Base-by-base conservation (phyloP, 306 rosid species). In the Boehmeria nivea region DNA sequence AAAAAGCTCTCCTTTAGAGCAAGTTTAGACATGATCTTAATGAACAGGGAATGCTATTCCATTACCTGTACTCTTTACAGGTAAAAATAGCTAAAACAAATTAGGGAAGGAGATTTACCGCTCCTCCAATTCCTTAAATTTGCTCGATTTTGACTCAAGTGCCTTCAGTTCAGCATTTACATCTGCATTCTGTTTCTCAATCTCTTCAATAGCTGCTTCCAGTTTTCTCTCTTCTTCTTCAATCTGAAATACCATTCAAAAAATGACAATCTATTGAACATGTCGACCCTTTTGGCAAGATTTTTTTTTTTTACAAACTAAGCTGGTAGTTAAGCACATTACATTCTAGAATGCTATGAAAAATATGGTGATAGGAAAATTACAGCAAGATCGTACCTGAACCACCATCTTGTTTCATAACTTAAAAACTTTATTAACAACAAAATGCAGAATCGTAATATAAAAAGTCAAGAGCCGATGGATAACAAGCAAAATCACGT, bases 151-250 rank as follows among this genome's bases (percentile, higher is more conserved):
- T 48, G 67, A 70, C 59, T 91, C 96, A 56, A 91, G 85, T 61
- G 85, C 96, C 69, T 48, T 83, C 58, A 83, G 83, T 62, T 87
- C 89, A 71, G 89, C 60, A 82, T 73, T 91, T 49, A 87, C 94
- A 75, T 83, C 89, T 15, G 83, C 64, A 27, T 79, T 81, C 62
- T 85, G 93, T 77, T 74, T 75, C 76, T 87, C 89, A 11, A 82
- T 65, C 74, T 82, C 99, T 68, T 85, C 79, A 70, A 85, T 87
- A 66, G 93, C 86, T 1, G 86, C 96, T 76, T 84, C 87, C 67
- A 91, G 96, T 74, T 81, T 85, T 69, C 83, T 81, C 74, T 76
- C 89, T 75, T 87, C 99, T 79, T 87, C 96, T 81, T 87, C 96
- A 58, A 87, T 79, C 99, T 87, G 59, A 50, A 67, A 73, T 42